Conservation (phyloP, 208 protist species). For the Trypanosoma cruzi region DNA sequence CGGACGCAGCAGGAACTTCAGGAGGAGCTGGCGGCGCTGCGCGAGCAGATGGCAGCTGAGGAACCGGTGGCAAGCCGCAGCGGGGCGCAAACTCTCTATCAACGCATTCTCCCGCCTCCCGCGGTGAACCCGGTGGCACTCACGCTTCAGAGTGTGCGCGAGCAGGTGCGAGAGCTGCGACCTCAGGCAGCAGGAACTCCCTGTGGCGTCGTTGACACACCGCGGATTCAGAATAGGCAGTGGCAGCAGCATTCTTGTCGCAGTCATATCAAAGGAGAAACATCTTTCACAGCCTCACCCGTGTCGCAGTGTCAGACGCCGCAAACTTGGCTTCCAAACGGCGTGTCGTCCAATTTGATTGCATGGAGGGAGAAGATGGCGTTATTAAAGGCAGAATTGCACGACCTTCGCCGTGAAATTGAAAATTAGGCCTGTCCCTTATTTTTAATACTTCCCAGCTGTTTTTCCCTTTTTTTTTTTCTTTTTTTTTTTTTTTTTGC, state of each 20-base stretch:
- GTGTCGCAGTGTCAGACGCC: conserved; percentile 3
- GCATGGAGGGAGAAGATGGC: conserved; percentile 54
- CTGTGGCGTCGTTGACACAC: conserved; percentile 4
- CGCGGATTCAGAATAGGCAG: neutral
- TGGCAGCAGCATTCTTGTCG: neutral
- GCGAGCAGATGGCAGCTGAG: neutral
- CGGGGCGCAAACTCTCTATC: conserved; percentile 17
- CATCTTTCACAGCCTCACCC: neutral
- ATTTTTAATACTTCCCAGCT: neutral
- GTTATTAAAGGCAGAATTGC: conserved; percentile 54
- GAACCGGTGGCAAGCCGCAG: neutral
- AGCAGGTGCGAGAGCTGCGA: conserved; percentile 49
- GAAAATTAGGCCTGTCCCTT: conserved; percentile 5
- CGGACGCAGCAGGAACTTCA: conserved; percentile 2
- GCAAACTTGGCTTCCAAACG: neutral
- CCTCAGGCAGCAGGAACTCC: neutral
- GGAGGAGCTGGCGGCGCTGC: conserved; percentile 5
- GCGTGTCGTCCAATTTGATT: neutral
- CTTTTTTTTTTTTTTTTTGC: neutral
- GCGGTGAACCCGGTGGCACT: conserved; percentile 42
- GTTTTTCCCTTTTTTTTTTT: conserved; percentile 1
- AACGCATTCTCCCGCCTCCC: conserved; percentile 34
- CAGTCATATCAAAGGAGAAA: neutral
- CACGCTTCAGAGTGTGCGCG: conserved; percentile 56
- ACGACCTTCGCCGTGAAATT: conserved; percentile 48